Evolutionary conservation across 2,329 filamentous ascomycete genomes (phyloP).

Genomic region (Myriosclerotinia curreyana): DNA sequence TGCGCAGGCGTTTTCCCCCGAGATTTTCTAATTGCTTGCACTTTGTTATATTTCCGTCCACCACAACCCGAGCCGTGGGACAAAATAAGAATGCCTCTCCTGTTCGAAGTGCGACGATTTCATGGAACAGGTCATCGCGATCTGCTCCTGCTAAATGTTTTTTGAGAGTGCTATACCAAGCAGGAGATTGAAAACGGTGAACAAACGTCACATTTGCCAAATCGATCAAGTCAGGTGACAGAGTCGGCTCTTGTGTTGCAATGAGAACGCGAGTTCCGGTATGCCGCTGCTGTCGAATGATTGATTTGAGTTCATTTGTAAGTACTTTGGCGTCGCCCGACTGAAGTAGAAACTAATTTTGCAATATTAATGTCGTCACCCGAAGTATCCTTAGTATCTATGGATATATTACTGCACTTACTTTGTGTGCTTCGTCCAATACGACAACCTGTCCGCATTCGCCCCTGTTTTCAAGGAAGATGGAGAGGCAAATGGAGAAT

Average conservation of each 20-base stretch:
- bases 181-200: constrained; percentile 66
- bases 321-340: constrained; percentile 54
- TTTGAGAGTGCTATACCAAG: constrained; percentile 48
- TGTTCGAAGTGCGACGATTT: constrained; percentile 47
- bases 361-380: neutral
- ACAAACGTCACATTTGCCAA: constrained; percentile 71
- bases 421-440: constrained; percentile 74
- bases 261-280: constrained; percentile 64
- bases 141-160: constrained; percentile 45
- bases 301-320: constrained; percentile 58
- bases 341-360: constrained; percentile 54
- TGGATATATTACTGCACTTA: constrained; percentile 1
- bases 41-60: constrained; percentile 44
- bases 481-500: constrained; percentile 66
- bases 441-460: constrained; percentile 59
- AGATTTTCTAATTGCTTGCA: constrained; percentile 3
- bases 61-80: constrained; percentile 44
- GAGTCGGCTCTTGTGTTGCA: constrained; percentile 73
- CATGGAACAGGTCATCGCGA: constrained; percentile 40
- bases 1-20: neutral
- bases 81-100: constrained; percentile 51
- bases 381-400: constrained; percentile 1
- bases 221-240: constrained; percentile 65
- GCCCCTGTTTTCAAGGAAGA: constrained; percentile 58
- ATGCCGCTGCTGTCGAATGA: constrained; percentile 70